Evolutionary conservation across 2,329 filamentous ascomycete genomes (phyloP).

Genomic region (Alternaria triticimaculans): DNA sequence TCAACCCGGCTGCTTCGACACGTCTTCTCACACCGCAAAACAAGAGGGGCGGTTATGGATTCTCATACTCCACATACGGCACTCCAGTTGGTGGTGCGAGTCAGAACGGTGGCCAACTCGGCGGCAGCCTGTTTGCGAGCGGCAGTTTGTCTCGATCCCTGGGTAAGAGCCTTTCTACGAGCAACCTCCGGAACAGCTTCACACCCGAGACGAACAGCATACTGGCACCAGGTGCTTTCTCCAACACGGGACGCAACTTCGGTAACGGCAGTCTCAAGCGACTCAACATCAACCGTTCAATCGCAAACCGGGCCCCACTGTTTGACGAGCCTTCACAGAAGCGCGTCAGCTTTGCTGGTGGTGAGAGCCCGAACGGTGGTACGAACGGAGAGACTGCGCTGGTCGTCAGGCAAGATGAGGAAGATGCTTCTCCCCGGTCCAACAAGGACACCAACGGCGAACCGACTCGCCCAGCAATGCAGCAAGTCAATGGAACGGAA

Average conservation of each 20-base stretch:
- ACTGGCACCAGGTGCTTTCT: constrained; percentile 83
- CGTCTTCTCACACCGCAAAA: constrained; percentile 79
- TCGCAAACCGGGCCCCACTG: constrained; percentile 66
- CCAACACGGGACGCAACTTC: constrained; percentile 60
- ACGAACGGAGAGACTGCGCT: constrained; percentile 57
- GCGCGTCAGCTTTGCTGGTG: constrained; percentile 86
- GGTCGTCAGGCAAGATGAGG: constrained; percentile 57
- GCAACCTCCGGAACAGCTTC: constrained; percentile 81
- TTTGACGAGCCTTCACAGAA: constrained; percentile 66
- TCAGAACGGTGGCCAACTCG: constrained; percentile 76
- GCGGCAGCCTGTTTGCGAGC: constrained; percentile 44
- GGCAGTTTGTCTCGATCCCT: constrained; percentile 74
- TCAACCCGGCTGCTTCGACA: constrained; percentile 80
- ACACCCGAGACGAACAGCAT: constrained; percentile 86
- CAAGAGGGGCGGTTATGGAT: constrained; percentile 81
- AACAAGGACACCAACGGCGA: constrained; percentile 50
- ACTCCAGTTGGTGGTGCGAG: constrained; percentile 75
- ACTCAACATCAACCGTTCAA: constrained; percentile 86
- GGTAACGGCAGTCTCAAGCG: constrained; percentile 74
- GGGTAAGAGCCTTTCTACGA: constrained; percentile 87
- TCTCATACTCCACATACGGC: constrained; percentile 91
- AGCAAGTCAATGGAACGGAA: constrained; percentile 76
- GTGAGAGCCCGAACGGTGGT: constrained; percentile 52
- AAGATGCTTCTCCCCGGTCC: constrained; percentile 61
- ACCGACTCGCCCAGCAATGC: constrained; percentile 66